Evolutionary conservation across 2,329 filamentous ascomycete species (phyloP).

Genomic region (Fusarium chuoi): DNA sequence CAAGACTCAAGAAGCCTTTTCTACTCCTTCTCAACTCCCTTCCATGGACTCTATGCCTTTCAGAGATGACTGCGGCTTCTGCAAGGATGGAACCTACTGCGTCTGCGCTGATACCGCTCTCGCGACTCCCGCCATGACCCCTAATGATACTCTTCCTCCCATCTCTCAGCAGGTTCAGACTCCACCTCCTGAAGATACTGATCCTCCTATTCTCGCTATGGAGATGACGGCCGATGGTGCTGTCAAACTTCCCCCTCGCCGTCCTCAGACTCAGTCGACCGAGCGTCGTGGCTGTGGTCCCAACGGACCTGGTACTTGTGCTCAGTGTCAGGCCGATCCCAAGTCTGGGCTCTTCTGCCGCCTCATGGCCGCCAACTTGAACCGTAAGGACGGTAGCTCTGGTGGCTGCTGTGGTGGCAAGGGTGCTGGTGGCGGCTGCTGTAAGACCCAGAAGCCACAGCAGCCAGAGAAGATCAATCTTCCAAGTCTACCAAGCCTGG

Average conservation of each 20-base stretch:
- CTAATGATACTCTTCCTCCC: slow-evolving; percentile 54
- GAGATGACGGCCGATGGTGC: slow-evolving; percentile 69
- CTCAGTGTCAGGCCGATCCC: slow-evolving; percentile 80
- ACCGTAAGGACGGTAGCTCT: slow-evolving; percentile 52
- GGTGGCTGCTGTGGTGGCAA: slow-evolving; percentile 74
- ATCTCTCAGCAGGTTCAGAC: slow-evolving; percentile 63
- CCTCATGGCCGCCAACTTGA: slow-evolving; percentile 75
- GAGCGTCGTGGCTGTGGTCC: slow-evolving; percentile 62
- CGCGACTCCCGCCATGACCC: slow-evolving; percentile 53
- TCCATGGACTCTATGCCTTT: slow-evolving; percentile 54
- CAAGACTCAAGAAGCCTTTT: slow-evolving; percentile 49
- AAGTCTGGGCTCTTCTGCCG: slow-evolving; percentile 86
- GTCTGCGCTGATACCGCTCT: slow-evolving; percentile 75
- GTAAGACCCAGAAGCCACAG: slow-evolving; percentile 56
- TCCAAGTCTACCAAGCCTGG: slow-evolving; percentile 59
- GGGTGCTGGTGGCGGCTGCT: slow-evolving; percentile 70
- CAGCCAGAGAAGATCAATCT: slow-evolving; percentile 50
- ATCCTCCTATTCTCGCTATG: slow-evolving; percentile 63
- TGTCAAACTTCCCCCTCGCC: slow-evolving; percentile 66
- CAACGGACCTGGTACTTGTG: slow-evolving; percentile 80
- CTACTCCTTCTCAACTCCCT: slow-evolving; percentile 50
- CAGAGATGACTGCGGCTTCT: slow-evolving; percentile 83
- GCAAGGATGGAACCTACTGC: slow-evolving; percentile 83
- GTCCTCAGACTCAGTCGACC: slow-evolving; percentile 46
- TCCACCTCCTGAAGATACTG: slow-evolving; percentile 69